Conservation (phyloP, 768 basidiomycete genomes). For the Austroboletus eburneus region DNA sequence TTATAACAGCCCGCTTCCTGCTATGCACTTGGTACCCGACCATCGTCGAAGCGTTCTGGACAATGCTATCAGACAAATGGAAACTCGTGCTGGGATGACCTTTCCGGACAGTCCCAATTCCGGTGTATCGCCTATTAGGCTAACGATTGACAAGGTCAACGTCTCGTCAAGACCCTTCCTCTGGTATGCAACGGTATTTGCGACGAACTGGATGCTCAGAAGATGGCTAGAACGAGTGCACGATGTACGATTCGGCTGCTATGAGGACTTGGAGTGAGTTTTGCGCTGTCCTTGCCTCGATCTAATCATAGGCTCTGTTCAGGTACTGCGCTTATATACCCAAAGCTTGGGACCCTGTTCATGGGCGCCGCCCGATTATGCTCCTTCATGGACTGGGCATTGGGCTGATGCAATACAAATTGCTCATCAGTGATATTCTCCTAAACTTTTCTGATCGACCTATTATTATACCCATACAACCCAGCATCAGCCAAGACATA, state of each 20-base stretch:
- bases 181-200: slow-evolving; percentile 53
- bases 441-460: slow-evolving; percentile 60
- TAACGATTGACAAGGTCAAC: slow-evolving; percentile 76
- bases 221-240: slow-evolving; percentile 41
- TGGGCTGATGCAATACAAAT: slow-evolving; percentile 67
- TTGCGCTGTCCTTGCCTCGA: background rate
- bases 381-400: slow-evolving; percentile 89
- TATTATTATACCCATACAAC: slow-evolving; percentile 73
- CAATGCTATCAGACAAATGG: slow-evolving; percentile 55
- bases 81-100: slow-evolving; percentile 65
- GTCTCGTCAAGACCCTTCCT: slow-evolving; percentile 64
- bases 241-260: slow-evolving; percentile 41
- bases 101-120: slow-evolving; percentile 60
- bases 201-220: slow-evolving; percentile 46
- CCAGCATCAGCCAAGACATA: slow-evolving; percentile 82
- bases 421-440: slow-evolving; percentile 57
- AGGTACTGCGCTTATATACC: slow-evolving; percentile 80
- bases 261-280: slow-evolving; percentile 69
- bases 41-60: slow-evolving; percentile 50
- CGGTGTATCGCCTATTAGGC: slow-evolving; percentile 49
- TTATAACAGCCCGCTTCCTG: slow-evolving; percentile 63
- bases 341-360: slow-evolving; percentile 52
- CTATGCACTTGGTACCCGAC: slow-evolving; percentile 43
- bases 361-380: slow-evolving; percentile 65
- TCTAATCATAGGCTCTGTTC: background rate